Conservation (phyloP, 2,329 filamentous ascomycete species). For the Nannizziopsis arthrosporioides region DNA sequence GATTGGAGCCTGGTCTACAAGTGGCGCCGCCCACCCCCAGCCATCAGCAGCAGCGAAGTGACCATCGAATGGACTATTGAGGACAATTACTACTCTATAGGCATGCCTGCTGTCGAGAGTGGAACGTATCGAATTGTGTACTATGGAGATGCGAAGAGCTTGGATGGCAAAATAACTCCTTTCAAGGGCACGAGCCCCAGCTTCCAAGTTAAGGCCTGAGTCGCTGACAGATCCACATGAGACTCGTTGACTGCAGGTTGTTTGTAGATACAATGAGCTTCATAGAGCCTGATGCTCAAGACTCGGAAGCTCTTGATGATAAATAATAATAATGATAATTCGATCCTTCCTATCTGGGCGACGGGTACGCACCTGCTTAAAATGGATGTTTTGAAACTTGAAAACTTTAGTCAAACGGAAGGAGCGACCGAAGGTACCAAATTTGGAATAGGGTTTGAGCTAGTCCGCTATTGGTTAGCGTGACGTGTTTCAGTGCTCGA, state of each 20-base stretch:
- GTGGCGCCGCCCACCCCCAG: slow-evolving; percentile 60
- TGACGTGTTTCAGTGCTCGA: slow-evolving; percentile 1
- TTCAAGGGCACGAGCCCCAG: slow-evolving; percentile 57
- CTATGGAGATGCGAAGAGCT: slow-evolving; percentile 67
- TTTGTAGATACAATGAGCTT: too few species aligned
- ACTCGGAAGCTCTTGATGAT: too few species aligned
- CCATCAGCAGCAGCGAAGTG: slow-evolving; percentile 67
- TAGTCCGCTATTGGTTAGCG: background rate
- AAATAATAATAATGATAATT: too few species aligned
- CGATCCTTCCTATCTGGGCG: too few species aligned
- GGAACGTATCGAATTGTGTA: slow-evolving; percentile 73
- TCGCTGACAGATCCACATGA: too few species aligned
- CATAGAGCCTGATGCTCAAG: too few species aligned
- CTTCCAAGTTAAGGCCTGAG: slow-evolving; percentile 27
- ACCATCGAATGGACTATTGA: slow-evolving; percentile 70
- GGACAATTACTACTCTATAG: slow-evolving; percentile 37
- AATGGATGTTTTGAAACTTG: too few species aligned
- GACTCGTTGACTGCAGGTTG: too few species aligned
- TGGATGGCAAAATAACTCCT: slow-evolving; percentile 48
- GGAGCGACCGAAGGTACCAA: too few species aligned
- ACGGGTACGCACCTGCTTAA: too few species aligned
- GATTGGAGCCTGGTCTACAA: slow-evolving; percentile 77
- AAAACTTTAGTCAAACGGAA: too few species aligned
- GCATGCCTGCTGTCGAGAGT: slow-evolving; percentile 24
- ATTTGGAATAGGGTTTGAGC: background rate